These are phyloP conservation scores for Aspergillus proliferans DNA, from an alignment of 2,329 filamentous ascomycete species.

Conservation along the genomic window DNA sequence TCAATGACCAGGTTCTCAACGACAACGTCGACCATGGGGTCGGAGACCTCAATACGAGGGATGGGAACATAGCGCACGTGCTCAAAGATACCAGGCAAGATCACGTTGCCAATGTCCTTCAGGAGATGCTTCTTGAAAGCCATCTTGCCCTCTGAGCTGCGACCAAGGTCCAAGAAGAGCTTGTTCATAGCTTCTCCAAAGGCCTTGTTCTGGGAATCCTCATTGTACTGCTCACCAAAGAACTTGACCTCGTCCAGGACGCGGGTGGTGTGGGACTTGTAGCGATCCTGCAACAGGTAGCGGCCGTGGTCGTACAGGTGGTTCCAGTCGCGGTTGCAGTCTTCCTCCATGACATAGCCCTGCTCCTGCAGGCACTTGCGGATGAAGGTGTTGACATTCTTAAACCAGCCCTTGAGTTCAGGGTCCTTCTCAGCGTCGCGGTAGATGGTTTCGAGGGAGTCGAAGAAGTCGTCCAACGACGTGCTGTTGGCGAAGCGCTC, in stretches of 20 bases:
- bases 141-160: conserved; percentile 75
- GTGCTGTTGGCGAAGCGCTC: conserved; percentile 96
- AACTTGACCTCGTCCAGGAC: conserved; percentile 88
- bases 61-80: conserved; percentile 84
- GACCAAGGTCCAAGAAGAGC: conserved; percentile 84
- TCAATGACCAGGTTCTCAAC: conserved; percentile 94
- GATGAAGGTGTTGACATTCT: conserved; percentile 66
- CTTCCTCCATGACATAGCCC: conserved; percentile 81
- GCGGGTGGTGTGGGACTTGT: conserved; percentile 76
- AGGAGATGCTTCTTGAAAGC: conserved; percentile 88
- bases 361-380: conserved; percentile 80
- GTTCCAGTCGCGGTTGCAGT: conserved; percentile 75
- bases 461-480: conserved; percentile 78
- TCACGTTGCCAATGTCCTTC: conserved; percentile 81
- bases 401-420: conserved; percentile 88
- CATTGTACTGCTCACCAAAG: conserved; percentile 78
- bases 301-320: conserved; percentile 76
- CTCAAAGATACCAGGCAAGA: conserved; percentile 76
- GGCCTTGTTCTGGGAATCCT: conserved; percentile 76
- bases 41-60: conserved; percentile 87
- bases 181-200: conserved; percentile 73
- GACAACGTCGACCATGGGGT: conserved; percentile 75
- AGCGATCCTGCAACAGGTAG: conserved; percentile 81
- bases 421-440: conserved; percentile 77
- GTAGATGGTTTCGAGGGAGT: conserved; percentile 80